phyloP scores from a whole-genome alignment of 352 stramenopile genomes.

The Sclerospora graminicola region DNA sequence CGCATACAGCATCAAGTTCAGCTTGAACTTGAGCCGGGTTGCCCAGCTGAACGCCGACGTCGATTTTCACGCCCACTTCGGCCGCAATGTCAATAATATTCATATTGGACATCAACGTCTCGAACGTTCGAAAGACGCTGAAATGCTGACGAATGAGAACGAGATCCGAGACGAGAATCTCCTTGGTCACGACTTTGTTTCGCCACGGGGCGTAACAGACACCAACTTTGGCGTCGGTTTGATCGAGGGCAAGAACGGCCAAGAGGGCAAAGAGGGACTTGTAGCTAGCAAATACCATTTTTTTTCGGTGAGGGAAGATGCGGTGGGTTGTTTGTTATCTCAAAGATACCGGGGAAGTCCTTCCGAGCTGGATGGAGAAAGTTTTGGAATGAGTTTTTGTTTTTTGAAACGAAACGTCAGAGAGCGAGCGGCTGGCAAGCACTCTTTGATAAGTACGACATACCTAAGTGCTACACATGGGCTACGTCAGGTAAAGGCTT shows the following conservation, averaged over 20 bases:
- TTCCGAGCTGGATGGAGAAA: too few species aligned
- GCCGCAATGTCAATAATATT: slow-evolving; percentile 43
- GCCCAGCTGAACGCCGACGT: slow-evolving; percentile 51
- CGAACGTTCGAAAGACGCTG: slow-evolving; percentile 55
- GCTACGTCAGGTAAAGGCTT: too few species aligned
- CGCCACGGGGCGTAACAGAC: slow-evolving; percentile 61
- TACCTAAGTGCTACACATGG: too few species aligned
- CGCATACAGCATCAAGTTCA: slow-evolving; percentile 53
- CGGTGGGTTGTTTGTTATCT: too few species aligned
- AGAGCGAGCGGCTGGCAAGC: too few species aligned
- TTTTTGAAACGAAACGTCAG: too few species aligned
- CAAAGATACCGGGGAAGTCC: too few species aligned
- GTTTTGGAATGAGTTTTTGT: too few species aligned
- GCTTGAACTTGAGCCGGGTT: slow-evolving; percentile 25
- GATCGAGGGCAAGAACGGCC: slow-evolving; percentile 11
- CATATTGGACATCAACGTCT: slow-evolving; percentile 36
- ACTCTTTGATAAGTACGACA: too few species aligned
- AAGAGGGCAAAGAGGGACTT: slow-evolving; percentile 25
- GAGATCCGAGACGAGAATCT: slow-evolving; percentile 25
- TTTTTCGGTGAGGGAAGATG: too few species aligned
- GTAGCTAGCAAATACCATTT: slow-evolving; percentile 30
- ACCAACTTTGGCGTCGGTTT: slow-evolving; percentile 13
- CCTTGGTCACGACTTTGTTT: slow-evolving; percentile 22
- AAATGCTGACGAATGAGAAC: slow-evolving; percentile 34
- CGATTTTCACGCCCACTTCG: slow-evolving; percentile 34